Percentiles rank a stretch among this genome's conserved stretches.
phyloP scores from a whole-genome alignment of 805 yeast species.

The Myxozyma vanderwaltii region DNA sequence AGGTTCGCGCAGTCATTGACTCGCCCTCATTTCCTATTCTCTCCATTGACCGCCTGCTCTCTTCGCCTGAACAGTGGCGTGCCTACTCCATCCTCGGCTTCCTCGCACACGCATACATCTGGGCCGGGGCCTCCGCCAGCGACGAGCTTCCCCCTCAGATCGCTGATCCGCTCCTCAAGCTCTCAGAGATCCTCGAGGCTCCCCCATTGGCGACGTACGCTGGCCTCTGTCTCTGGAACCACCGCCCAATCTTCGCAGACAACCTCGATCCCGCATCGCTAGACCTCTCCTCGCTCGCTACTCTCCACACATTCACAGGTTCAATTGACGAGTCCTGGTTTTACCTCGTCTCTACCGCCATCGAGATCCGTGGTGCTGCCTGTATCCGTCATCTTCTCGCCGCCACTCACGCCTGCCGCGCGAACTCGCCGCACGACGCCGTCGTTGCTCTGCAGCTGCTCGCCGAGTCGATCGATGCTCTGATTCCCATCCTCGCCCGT shows the following conservation, averaged over 20 bases:
- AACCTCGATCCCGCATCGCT: constrained; percentile 59
- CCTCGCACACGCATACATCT: constrained; percentile 83
- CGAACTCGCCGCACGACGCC: constrained; percentile 49
- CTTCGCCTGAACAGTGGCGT: constrained; percentile 63
- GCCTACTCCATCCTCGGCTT: constrained; percentile 82
- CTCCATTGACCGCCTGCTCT: constrained; percentile 49
- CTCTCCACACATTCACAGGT: constrained; percentile 85
- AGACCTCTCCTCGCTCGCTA: constrained; percentile 71
- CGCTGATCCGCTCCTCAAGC: constrained; percentile 68
- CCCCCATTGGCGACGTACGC: constrained; percentile 92
- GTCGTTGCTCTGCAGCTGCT: constrained; percentile 56
- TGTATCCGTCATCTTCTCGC: constrained; percentile 67
- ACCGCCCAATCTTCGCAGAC: constrained; percentile 39
- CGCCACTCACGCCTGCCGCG: constrained; percentile 60
- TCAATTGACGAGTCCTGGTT: constrained; percentile 93
- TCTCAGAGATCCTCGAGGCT: constrained; percentile 61
- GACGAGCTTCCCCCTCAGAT: constrained; percentile 63
- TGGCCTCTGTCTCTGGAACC: constrained; percentile 86
- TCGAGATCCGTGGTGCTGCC: constrained; percentile 79
- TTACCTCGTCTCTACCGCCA: constrained; percentile 81
- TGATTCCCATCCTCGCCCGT: constrained; percentile 71
- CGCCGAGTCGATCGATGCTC: constrained; percentile 72
- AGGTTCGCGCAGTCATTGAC: constrained; percentile 66
- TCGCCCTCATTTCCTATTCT: constrained; percentile 50
- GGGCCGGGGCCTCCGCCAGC: constrained; percentile 71